Evolutionary conservation across 2,329 filamentous ascomycete genomes (phyloP), one percentile per base, ranked within the genome.

Genomic region (Podosphaera xanthii): DNA sequence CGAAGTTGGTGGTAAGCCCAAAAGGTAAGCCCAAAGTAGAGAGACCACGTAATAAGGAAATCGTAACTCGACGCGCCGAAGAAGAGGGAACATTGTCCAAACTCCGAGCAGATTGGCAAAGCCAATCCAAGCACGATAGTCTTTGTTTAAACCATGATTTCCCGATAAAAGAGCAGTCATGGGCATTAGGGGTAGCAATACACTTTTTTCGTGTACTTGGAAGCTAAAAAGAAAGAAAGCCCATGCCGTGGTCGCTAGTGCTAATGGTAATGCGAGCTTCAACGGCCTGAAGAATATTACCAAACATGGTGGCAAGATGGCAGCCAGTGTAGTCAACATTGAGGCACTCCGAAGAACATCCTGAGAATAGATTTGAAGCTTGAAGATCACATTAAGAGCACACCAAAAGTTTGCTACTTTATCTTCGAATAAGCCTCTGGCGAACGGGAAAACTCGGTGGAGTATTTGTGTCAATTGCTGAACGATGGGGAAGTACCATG

Each of bases 391-490:
- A 69, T 97, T 94, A 59, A 91, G 76, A 3, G 89, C 84, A 69
- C 92, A 98, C 92, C 92, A 98, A 67, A 96, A 85, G 69, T 98
- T 98, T 67, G 92, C 92, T 30, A 98, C 94, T 72, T 98, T 98
- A 74, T 97, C 92, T 72, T 98, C 94, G 67, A 97, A 98, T 5
- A 98, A 74, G 2, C 92, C 92, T n/a, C 92, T 82, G 0, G 90
- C 82, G 68, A 98, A 96, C 0, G 94, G 92, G 67, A 98, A 97
- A 60, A 97, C 79, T n/a, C 92, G 84, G 69, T 96, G 87, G 9
- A 96, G 72, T 65, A 89, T 80, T 71, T 98, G 94, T 0, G 83
- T 75, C 42, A 94, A 67, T 70, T 95, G 89, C 67, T 92, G 80
- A 3, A 90, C 67, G 10, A 87, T 70, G 0, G 87, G 83, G 67